Evolutionary conservation across 345 rosid species (phyloP).

Genomic region (Iberis pinnata): DNA sequence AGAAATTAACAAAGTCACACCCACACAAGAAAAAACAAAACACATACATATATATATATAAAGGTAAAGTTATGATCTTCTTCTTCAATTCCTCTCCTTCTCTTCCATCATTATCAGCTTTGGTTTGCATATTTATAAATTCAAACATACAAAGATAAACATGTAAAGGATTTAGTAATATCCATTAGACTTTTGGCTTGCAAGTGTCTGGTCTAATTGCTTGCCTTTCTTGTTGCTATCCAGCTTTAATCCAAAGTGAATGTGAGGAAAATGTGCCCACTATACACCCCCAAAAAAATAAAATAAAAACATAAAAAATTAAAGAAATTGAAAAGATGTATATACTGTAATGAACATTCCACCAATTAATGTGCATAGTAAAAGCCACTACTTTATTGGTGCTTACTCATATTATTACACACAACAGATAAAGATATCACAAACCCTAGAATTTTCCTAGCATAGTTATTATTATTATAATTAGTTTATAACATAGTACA

Average conservation of each 20-base stretch:
- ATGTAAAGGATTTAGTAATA: slow-evolving; percentile 40
- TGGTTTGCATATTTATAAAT: slow-evolving; percentile 17
- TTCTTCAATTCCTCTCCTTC: slow-evolving; percentile 23
- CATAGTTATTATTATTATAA: slow-evolving; percentile 5
- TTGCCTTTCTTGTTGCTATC: slow-evolving; percentile 67
- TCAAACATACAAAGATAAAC: slow-evolving; percentile 17
- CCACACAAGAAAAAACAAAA: slow-evolving; percentile 16
- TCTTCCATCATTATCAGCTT: slow-evolving; percentile 23
- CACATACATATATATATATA: slow-evolving; percentile 12
- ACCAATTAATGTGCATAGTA: slow-evolving; percentile 26
- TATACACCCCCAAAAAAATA: slow-evolving; percentile 24
- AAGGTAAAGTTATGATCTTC: slow-evolving; percentile 16
- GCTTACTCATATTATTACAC: slow-evolving; percentile 8
- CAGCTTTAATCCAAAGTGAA: slow-evolving; percentile 83
- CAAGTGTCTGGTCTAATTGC: slow-evolving; percentile 51
- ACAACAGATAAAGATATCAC: not conserved
- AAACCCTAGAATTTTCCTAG: slow-evolving; percentile 19
- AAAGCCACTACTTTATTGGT: slow-evolving; percentile 28
- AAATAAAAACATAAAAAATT: too few relatives aligned
- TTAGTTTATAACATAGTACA: not conserved
- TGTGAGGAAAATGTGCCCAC: slow-evolving; percentile 98
- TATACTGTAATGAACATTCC: slow-evolving; percentile 14
- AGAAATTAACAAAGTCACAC: slow-evolving; percentile 5
- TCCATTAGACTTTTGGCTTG: slow-evolving; percentile 58
- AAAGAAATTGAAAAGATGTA: not conserved